Conservation (phyloP, 305 asterid species). For the Euphrasia arctica region DNA sequence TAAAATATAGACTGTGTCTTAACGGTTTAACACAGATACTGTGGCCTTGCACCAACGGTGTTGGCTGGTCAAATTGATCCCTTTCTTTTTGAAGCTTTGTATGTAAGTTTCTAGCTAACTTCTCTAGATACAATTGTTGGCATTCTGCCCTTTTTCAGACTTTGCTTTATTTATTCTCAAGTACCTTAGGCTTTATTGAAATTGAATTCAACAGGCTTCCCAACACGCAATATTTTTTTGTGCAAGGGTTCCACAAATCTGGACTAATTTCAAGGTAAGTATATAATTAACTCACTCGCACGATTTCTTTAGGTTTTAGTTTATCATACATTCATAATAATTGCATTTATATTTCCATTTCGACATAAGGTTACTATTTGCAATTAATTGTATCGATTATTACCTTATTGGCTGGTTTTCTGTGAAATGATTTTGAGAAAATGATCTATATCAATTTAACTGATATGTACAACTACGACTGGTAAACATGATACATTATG, state of each 20-base stretch:
- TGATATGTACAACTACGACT: neutral
- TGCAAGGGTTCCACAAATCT: constrained; percentile 85
- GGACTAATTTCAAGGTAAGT: constrained; percentile 71
- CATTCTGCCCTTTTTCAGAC: neutral
- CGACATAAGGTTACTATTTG: neutral
- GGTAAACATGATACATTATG: neutral
- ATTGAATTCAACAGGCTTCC: constrained; percentile 57
- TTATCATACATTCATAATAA: neutral
- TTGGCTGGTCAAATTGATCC: constrained; percentile 88
- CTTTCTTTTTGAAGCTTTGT: constrained; percentile 82
- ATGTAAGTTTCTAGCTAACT: constrained; percentile 47
- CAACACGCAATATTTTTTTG: constrained; percentile 87
- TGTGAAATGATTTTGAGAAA: neutral
- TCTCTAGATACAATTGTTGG: neutral
- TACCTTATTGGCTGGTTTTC: neutral
- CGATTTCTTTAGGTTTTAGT: constrained; percentile 12
- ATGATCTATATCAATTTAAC: constrained; percentile 1
- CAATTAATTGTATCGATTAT: neutral
- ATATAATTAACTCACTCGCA: neutral
- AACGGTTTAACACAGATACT: constrained; percentile 54
- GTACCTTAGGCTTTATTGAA: constrained; percentile 22
- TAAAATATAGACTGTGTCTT: constrained; percentile 10
- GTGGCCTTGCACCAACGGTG: constrained; percentile 77
- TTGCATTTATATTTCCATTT: neutral
- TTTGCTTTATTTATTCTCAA: constrained; percentile 4